Percentiles rank a stretch among this genome's conserved stretches.
Evolutionary conservation across 2,329 filamentous ascomycete genomes (phyloP).

Genomic region (Sphaerostilbella broomeana): DNA sequence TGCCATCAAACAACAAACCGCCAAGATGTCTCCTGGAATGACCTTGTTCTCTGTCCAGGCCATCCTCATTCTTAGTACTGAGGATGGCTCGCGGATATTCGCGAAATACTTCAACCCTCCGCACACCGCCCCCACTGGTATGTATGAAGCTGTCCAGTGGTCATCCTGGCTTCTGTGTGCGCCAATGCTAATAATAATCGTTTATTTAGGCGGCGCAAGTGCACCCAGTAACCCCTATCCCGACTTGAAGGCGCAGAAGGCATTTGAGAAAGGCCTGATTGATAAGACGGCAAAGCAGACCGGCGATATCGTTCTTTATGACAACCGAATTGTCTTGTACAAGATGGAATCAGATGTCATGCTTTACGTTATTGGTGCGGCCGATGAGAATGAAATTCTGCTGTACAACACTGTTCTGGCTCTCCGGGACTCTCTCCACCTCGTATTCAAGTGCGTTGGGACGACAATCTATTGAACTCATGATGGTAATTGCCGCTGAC

Average conservation of each 20-base stretch:
- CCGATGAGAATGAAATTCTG: slow-evolving; percentile 94
- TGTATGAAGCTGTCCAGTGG: slow-evolving; percentile 5
- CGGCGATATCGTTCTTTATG: slow-evolving; percentile 94
- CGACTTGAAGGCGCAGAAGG: slow-evolving; percentile 86
- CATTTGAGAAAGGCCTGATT: slow-evolving; percentile 91
- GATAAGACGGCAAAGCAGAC: slow-evolving; percentile 96
- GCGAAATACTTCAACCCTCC: slow-evolving; percentile 80
- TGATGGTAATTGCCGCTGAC: too few species aligned
- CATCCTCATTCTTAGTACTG: slow-evolving; percentile 70
- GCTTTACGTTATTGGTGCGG: slow-evolving; percentile 83
- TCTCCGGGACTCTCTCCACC: slow-evolving; percentile 81
- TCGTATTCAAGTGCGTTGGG: slow-evolving; percentile 79
- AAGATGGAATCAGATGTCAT: slow-evolving; percentile 98
- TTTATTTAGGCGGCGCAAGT: slow-evolving; percentile 31
- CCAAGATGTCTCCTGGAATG: slow-evolving; percentile 64
- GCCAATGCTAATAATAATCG: slow-evolving; percentile 29
- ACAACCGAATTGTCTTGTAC: slow-evolving; percentile 93
- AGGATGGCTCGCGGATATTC: slow-evolving; percentile 87
- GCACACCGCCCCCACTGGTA: slow-evolving; percentile 38
- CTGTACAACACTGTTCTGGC: slow-evolving; percentile 91
- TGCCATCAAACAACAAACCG: slow-evolving; percentile 7
- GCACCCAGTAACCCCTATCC: slow-evolving; percentile 69
- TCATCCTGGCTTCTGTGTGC: slow-evolving; percentile 13
- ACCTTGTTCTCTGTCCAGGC: slow-evolving; percentile 72
- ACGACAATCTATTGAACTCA: too few species aligned